phyloP scores from a whole-genome alignment of 805 yeast species.

The Wickerhamomyces tratensis region DNA sequence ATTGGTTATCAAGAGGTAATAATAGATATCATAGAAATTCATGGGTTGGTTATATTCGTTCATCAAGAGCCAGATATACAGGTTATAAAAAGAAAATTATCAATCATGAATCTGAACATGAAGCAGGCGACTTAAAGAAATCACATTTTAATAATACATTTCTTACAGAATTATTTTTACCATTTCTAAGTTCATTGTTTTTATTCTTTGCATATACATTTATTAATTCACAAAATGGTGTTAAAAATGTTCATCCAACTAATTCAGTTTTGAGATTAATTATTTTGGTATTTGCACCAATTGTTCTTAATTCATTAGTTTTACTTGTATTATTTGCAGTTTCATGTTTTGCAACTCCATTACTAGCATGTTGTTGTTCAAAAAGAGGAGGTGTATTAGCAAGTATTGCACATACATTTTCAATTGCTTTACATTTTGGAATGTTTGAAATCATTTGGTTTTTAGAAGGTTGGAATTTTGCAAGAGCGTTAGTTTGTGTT shows the following conservation, averaged over 20 bases:
- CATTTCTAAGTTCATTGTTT: slow-evolving; percentile 58
- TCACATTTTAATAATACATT: slow-evolving; percentile 72
- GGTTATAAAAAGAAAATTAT: slow-evolving; percentile 77
- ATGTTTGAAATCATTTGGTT: slow-evolving; percentile 58
- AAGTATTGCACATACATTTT: slow-evolving; percentile 39
- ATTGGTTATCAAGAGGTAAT: slow-evolving; percentile 83
- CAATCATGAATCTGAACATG: slow-evolving; percentile 56
- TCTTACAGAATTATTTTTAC: slow-evolving; percentile 72
- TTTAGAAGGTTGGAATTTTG: slow-evolving; percentile 57
- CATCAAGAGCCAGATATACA: slow-evolving; percentile 79
- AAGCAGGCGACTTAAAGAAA: slow-evolving; percentile 50
- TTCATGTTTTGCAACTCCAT: slow-evolving; percentile 41
- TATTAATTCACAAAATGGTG: slow-evolving; percentile 85
- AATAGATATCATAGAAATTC: slow-evolving; percentile 55
- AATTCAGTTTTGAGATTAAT: slow-evolving; percentile 55
- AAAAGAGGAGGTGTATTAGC: slow-evolving; percentile 39
- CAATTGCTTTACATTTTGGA: slow-evolving; percentile 42
- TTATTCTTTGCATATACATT: slow-evolving; percentile 68
- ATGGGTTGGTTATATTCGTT: slow-evolving; percentile 71
- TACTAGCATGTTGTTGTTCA: slow-evolving; percentile 26
- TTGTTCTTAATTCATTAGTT: slow-evolving; percentile 25
- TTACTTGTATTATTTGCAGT: slow-evolving; percentile 28
- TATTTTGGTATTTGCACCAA: slow-evolving; percentile 41
- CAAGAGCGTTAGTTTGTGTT: slow-evolving; percentile 52
- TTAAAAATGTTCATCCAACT: slow-evolving; percentile 34